Evolutionary conservation across 2,329 filamentous ascomycete species (phyloP), one percentile per base, ranked within the genome.

Genomic region (Fusarium piperis): DNA sequence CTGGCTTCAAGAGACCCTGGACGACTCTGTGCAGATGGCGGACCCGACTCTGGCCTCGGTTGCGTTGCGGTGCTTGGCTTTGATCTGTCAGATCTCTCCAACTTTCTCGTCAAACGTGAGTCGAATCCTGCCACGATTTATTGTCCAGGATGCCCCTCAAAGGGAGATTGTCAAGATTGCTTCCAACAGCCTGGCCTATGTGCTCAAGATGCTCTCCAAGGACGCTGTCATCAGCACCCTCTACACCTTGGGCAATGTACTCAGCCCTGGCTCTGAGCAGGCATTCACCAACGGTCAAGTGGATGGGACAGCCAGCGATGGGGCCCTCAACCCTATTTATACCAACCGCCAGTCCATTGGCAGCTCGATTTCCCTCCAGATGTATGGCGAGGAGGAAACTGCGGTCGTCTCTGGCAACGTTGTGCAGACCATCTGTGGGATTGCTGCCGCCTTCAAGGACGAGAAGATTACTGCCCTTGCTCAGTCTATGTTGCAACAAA

Each of bases 401-500:
- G 90, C 91, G 6, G 84, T 90, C 32, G 91, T 94, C 0, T 94
- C 97, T 78, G 90, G 91, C 36, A 97, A 95, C 70, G 92, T 98
- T n/a, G 91, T 98, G n/a, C 92, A 97, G 78, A 94, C 95, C 0
- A 95, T 99, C 68, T 95, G 97, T 64, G 91, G 91, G n/a, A 94
- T 99, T 78, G 94, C 96, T 1, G 89, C 88, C 23, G 91, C 89
- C 64, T 94, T 92, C 78, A 89, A 92, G 53, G 95, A 99, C 76
- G 91, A 94, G 66, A 97, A 98, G 82, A 97, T 99, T 60, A 96
- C 93, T 8, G 95, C 95, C 6, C 85, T 99, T 59, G 95, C 95
- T 3, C 93, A 98, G 75, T 97, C 94, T 1, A 98, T 99, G 91
- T 89, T 99, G 26, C 83, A 97, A n/a, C 96, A 99, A 78, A 98